These are phyloP conservation scores for Citrus glauca DNA, from an alignment of 345 rosid genomes.

Conservation along the genomic window DNA sequence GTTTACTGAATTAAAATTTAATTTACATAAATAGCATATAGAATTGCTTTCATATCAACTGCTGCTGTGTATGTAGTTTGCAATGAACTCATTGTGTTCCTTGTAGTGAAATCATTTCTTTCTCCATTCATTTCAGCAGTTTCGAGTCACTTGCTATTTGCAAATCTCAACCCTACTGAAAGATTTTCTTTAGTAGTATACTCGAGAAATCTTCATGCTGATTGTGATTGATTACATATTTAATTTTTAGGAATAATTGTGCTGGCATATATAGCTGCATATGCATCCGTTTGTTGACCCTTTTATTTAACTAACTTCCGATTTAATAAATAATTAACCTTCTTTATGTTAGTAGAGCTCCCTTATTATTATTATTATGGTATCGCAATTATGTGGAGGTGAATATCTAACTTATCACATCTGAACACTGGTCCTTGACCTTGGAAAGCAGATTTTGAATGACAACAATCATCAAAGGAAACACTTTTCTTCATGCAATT, in stretches of 20 bases:
- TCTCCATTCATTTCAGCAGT: not conserved
- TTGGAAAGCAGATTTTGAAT: not conserved
- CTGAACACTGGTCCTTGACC: not conserved
- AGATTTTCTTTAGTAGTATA: no score
- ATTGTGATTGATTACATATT: no score
- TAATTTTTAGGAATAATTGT: no score
- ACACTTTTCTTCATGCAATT: not conserved
- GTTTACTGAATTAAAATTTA: not conserved
- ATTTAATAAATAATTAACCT: not conserved
- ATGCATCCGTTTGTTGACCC: not conserved
- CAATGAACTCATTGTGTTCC: slow-evolving; percentile 5
- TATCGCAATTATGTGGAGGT: not conserved
- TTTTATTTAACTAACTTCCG: not conserved
- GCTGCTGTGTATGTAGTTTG: not conserved
- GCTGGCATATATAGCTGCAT: not conserved
- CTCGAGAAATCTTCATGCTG: no score
- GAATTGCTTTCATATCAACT: not conserved
- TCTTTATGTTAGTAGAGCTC: not conserved
- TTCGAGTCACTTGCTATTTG: not conserved
- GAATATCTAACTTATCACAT: not conserved
- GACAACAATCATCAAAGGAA: not conserved
- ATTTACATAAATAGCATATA: no score
- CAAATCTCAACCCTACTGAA: not conserved
- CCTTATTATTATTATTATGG: not conserved
- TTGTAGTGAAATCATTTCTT: not conserved